A percentile compares a stretch with the other conserved stretches of the same genome.
Evolutionary conservation across 306 rosid genomes (phyloP).

Genomic region (Lathyrus tuberosus): DNA sequence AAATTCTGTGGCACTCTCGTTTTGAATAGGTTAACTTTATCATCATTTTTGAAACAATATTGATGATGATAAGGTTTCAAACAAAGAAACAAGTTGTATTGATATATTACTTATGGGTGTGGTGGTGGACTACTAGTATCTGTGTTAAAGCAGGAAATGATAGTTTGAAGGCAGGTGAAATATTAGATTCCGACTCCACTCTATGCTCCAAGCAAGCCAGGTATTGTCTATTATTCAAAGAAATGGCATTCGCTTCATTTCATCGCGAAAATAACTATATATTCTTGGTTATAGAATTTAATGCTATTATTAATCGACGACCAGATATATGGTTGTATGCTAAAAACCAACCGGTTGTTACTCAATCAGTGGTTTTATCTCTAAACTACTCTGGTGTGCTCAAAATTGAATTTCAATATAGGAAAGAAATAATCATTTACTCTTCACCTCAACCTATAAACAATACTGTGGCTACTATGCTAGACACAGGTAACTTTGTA

Average conservation of each 20-base stretch:
- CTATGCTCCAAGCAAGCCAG: background rate
- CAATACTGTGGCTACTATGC: no score
- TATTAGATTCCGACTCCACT: background rate
- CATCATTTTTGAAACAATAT: no score
- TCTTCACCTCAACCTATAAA: no score
- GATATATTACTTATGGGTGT: background rate
- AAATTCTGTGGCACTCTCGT: no score
- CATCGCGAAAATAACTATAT: rapidly evolving
- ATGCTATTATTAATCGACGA: no score
- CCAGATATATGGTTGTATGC: background rate
- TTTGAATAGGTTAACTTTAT: no score
- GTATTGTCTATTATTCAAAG: background rate
- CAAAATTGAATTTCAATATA: no score
- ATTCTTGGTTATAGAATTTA: background rate
- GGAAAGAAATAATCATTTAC: no score
- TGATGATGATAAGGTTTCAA: background rate
- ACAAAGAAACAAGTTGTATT: background rate
- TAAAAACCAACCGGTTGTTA: background rate
- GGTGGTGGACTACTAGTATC: background rate
- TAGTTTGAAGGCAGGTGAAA: conserved; percentile 26
- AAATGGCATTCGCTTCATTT: no score
- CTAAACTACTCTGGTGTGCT: no score
- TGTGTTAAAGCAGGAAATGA: background rate
- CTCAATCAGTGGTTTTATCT: background rate
- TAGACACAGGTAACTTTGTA: no score